These are phyloP conservation scores for Alternaria gansuensis DNA, from an alignment of 2,329 filamentous ascomycete species.

Conservation along the genomic window DNA sequence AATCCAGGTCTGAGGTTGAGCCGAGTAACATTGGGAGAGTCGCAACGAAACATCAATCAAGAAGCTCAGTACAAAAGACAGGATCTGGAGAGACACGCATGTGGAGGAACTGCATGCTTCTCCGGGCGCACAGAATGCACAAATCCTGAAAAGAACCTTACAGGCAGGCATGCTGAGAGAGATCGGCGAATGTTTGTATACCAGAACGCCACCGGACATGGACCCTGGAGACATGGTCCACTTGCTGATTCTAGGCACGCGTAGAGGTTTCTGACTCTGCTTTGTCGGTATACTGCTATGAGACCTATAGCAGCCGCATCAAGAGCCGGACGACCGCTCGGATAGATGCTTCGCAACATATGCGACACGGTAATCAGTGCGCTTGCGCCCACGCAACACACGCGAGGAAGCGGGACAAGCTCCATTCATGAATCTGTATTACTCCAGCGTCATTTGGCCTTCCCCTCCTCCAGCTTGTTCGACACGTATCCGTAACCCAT, in stretches of 20 bases:
- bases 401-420: constrained; percentile 39
- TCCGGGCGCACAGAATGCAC: constrained; percentile 41
- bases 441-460: constrained; percentile 34
- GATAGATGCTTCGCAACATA: constrained; percentile 37
- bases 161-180: constrained; percentile 24
- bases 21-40: constrained; percentile 40
- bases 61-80: constrained; percentile 21
- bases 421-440: constrained; percentile 40
- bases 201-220: constrained; percentile 26
- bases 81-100: constrained; percentile 22
- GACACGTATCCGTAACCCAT: constrained; percentile 21
- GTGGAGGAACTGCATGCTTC: constrained; percentile 27
- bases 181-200: constrained; percentile 5
- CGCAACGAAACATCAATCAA: constrained; percentile 25
- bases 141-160: constrained; percentile 31
- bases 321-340: constrained; percentile 31
- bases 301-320: constrained; percentile 35
- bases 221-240: constrained; percentile 13
- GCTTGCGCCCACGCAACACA: constrained; percentile 47
- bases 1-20: constrained; percentile 46
- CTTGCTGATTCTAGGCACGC: constrained; percentile 9
- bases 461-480: constrained; percentile 15
- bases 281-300: constrained; percentile 20
- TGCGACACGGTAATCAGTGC: constrained; percentile 42
- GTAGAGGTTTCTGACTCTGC: constrained; percentile 14